These are phyloP conservation scores for Stephanodiscus minutulus DNA, from an alignment of 108 stramenopile genomes.

Conservation along the genomic window DNA sequence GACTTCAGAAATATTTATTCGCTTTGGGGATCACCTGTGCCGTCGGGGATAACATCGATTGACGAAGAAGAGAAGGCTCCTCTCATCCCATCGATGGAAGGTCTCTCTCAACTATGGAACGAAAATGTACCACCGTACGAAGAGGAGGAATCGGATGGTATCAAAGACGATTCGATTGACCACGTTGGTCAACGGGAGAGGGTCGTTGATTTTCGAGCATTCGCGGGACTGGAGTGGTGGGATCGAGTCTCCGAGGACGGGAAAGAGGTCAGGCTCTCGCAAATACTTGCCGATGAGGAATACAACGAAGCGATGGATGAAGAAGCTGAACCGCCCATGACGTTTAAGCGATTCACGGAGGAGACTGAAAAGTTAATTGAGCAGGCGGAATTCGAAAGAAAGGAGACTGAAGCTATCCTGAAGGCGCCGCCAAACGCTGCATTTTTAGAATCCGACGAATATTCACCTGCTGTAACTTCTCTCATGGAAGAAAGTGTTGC, in stretches of 20 bases:
- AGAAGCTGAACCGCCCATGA: constrained; percentile 42
- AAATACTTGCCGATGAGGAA: constrained; percentile 67
- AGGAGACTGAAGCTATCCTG: constrained; percentile 87
- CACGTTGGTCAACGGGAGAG: neutral
- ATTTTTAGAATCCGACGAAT: constrained; percentile 30
- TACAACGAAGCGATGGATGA: constrained; percentile 49
- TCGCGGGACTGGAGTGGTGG: constrained; percentile 50
- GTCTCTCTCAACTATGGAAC: constrained; percentile 53
- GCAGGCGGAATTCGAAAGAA: constrained; percentile 63
- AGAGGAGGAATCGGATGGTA: neutral
- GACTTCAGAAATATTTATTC: constrained; percentile 47
- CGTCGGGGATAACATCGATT: constrained; percentile 8
- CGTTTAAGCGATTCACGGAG: constrained; percentile 67
- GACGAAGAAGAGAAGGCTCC: constrained; percentile 25
- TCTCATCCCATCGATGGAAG: constrained; percentile 19
- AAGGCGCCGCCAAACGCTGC: constrained; percentile 70
- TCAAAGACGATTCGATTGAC: neutral
- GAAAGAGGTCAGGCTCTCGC: constrained; percentile 56
- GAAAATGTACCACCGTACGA: constrained; percentile 9
- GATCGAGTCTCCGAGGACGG: constrained; percentile 60
- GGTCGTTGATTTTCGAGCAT: constrained; percentile 5
- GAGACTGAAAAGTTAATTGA: constrained; percentile 63
- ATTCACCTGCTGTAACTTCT: constrained; percentile 2
- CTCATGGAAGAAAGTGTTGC: constrained; percentile 12
- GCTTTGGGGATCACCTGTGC: constrained; percentile 49